Percentiles rank a stretch among this genome's conserved stretches.
phyloP scores from a whole-genome alignment of 148 eudicot species.

The Simmondsia chinensis region DNA sequence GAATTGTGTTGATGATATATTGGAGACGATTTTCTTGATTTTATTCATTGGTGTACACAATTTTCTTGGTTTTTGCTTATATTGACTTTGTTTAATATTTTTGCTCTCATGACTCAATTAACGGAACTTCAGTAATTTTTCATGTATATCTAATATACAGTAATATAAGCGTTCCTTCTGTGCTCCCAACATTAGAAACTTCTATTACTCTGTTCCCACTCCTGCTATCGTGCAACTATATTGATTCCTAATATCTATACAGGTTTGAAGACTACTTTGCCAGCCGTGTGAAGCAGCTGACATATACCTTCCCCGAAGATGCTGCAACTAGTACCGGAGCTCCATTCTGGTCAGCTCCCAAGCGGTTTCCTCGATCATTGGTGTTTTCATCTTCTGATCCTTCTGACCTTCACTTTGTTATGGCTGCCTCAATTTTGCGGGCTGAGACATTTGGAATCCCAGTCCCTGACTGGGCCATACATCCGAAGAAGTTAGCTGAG shows the following conservation, averaged over 20 bases:
- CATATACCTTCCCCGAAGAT: constrained; percentile 85
- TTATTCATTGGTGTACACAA: no score
- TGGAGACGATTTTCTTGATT: no score
- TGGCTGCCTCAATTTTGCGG: constrained; percentile 64
- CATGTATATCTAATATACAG: constrained; percentile 4
- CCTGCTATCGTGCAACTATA: no score
- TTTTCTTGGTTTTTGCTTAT: no score
- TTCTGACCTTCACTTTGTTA: constrained; percentile 61
- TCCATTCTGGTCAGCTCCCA: constrained; percentile 97
- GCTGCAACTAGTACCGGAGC: constrained; percentile 83
- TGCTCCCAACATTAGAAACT: no score
- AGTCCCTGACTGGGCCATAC: constrained; percentile 67
- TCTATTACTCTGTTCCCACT: no score
- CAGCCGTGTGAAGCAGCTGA: constrained; percentile 78
- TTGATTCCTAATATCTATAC: constrained; percentile 1
- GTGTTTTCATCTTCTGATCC: constrained; percentile 56
- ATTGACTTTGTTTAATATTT: no score
- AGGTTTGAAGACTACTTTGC: constrained; percentile 93
- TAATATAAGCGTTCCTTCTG: background rate
- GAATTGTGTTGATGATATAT: no score
- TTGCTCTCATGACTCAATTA: no score
- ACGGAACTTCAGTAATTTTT: no score
- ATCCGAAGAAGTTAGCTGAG: constrained; percentile 58
- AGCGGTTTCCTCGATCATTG: constrained; percentile 76
- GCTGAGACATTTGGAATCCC: constrained; percentile 90